Percentiles rank a stretch among this genome's conserved stretches.
Evolutionary conservation across 208 protist genomes (phyloP).

Genomic region (Strigomonas culicis): DNA sequence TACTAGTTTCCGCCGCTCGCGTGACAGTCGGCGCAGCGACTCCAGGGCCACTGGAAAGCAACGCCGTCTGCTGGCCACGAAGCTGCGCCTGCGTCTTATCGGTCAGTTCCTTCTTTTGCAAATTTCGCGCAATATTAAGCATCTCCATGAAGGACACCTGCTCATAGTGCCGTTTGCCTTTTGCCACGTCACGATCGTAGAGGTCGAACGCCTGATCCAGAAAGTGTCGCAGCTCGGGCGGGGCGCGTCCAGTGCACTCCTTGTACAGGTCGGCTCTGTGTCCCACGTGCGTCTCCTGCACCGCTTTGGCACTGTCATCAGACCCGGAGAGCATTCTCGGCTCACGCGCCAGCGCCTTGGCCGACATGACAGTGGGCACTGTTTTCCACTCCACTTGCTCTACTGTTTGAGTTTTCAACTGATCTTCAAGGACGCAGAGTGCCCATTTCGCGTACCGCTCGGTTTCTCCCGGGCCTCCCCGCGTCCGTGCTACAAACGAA

Average conservation of each 20-base stretch:
- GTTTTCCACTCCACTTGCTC: conserved; percentile 34
- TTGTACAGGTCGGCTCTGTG: conserved; percentile 26
- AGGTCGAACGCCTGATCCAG: conserved; percentile 54
- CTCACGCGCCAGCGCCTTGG: conserved; percentile 26
- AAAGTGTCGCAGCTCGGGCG: conserved; percentile 48
- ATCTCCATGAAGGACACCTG: conserved; percentile 67
- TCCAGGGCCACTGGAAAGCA: too few species aligned
- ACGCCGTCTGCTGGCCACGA: too few species aligned
- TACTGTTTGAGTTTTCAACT: conserved; percentile 24
- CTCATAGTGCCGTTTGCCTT: conserved; percentile 41
- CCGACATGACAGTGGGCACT: conserved; percentile 63
- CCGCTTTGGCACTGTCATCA: not conserved
- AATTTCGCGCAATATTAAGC: conserved; percentile 49
- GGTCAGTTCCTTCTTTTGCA: conserved; percentile 18
- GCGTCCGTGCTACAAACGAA: conserved; percentile 46
- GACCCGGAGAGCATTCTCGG: conserved; percentile 11
- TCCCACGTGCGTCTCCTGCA: conserved; percentile 2
- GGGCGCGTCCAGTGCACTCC: conserved; percentile 46
- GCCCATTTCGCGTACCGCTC: conserved; percentile 69
- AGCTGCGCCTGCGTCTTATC: not conserved
- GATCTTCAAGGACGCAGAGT: conserved; percentile 48
- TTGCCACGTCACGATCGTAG: conserved; percentile 58
- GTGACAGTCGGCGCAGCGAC: too few species aligned
- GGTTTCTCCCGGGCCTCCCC: conserved; percentile 28
- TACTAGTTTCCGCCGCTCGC: too few species aligned